Conservation (phyloP, 345 rosid genomes). For the Citrus glauca region DNA sequence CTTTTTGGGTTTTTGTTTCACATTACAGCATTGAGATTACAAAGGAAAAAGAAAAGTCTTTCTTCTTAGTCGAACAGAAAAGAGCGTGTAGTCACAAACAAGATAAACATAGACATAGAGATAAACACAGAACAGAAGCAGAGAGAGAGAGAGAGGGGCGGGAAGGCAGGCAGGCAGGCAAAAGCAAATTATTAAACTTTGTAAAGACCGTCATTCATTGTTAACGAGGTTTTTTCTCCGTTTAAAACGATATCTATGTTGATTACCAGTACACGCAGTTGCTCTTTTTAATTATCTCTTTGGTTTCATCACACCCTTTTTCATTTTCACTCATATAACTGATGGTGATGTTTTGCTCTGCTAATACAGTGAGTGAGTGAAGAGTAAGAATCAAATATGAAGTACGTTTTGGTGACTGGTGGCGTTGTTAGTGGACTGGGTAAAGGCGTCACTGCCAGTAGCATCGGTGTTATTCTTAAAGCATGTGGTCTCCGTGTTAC, state of each 20-base stretch:
- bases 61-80: neutral
- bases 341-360: neutral
- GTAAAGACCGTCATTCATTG: constrained; percentile 26
- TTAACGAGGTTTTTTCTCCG: constrained; percentile 19
- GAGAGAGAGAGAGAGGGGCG: neutral
- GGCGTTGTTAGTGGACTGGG: constrained; percentile 88
- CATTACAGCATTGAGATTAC: neutral
- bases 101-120: neutral
- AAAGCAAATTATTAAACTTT: neutral
- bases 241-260: constrained; percentile 13
- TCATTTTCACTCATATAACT: neutral
- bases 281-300: neutral
- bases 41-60: neutral
- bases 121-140: neutral
- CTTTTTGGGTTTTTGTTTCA: constrained; percentile 3
- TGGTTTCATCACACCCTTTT: constrained; percentile 17
- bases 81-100: neutral
- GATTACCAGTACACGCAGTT: neutral
- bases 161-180: no score
- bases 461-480: constrained; percentile 76
- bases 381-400: constrained; percentile 32
- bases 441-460: constrained; percentile 85
- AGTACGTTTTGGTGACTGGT: constrained; percentile 78
- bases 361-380: neutral
- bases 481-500: constrained; percentile 81